Evolutionary conservation across 2,329 filamentous ascomycete species (phyloP).

Genomic region (Phoma herbarum): DNA sequence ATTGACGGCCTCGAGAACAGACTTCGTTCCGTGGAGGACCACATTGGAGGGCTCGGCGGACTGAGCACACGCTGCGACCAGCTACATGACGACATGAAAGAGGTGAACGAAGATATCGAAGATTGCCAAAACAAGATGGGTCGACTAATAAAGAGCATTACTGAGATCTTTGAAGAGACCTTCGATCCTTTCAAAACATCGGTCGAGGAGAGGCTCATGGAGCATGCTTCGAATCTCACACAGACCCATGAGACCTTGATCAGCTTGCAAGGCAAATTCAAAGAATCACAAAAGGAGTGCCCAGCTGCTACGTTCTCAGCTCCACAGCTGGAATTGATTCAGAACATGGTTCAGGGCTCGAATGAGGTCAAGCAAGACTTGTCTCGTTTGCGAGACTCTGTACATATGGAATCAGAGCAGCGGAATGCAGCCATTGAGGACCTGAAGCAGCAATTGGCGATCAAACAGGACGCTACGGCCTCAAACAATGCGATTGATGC

Average conservation of each 20-base stretch:
- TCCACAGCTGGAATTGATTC: background rate
- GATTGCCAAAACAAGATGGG: background rate
- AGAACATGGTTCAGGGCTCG: background rate
- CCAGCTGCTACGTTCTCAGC: background rate
- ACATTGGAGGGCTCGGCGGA: background rate
- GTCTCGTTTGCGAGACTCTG: background rate
- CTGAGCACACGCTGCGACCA: background rate
- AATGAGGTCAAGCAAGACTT: background rate
- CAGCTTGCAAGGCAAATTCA: background rate
- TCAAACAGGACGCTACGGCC: conserved; percentile 9
- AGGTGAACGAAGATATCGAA: background rate
- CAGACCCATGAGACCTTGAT: background rate
- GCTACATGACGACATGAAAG: background rate
- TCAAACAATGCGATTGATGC: conserved; percentile 8
- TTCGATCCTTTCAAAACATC: conserved; percentile 14
- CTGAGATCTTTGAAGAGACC: background rate
- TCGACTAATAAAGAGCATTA: background rate
- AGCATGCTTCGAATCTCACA: background rate
- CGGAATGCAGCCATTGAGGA: background rate
- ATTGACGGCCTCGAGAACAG: background rate
- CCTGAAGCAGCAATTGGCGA: conserved; percentile 3
- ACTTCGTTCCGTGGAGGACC: background rate
- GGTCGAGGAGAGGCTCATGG: background rate
- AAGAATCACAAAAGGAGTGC: background rate
- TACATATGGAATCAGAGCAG: background rate